Base-by-base conservation (phyloP, 129 eudicot species). In the Lactuca saligna region DNA sequence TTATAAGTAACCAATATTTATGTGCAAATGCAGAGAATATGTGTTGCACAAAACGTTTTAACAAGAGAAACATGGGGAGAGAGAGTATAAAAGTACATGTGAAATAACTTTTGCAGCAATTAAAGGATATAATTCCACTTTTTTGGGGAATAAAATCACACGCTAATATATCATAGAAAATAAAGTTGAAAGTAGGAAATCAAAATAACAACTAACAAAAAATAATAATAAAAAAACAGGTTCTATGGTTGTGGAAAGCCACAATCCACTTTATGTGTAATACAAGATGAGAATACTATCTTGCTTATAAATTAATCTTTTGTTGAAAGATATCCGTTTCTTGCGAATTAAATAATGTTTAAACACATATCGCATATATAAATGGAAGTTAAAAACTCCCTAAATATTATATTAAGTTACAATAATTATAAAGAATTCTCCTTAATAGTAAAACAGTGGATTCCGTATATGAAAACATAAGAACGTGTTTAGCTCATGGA, bases 61-160 rank as follows among this genome's bases (percentile, higher is more conserved):
- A 25, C 14, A 38, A 17, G 14, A 15, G 51, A 46, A 46, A 46
- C 51, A 46, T 11, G n/a, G 51, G 51, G 13, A 42, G 49, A 42
- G 7, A 46, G 51, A 5, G n/a, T 20, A 3, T 25, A 54, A 54
- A 63, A 57, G 71, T 57, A 41, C 75, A 68, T 75, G 75, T 37
- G 69, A 68, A 68, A 75, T 75, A 75, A 68, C 80, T 68, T 75
- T 60, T 75, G 69, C 80, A 75, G 74, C 75, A 75, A 75, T 75
- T 68, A 75, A 75, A 68, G 80, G 69, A 75, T 75, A 60, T 38
- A 44, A 67, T 54, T 37, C 68, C 57, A 68, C 69, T 55, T 67
- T 75, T 75, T 75, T 25, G 61, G 49, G 55, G 63, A 67, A 55
- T 68, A 16, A 60, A 50, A 60, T 53, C 56, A 57, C 20, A 66